Conservation (phyloP, 495 filamentous ascomycete species). For the Margaritispora aquatica region DNA sequence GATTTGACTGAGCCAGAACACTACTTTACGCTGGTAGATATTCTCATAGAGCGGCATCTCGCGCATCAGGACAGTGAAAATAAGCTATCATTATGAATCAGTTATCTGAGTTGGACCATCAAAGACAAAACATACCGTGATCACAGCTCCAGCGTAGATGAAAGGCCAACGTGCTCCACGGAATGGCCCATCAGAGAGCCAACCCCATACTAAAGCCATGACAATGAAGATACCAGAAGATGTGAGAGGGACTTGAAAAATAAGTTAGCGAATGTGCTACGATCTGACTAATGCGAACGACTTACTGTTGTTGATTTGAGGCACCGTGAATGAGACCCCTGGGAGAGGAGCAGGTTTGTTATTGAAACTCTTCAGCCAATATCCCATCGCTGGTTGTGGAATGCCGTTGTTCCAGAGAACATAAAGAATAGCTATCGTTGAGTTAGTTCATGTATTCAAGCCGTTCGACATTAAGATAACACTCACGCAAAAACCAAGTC, state of each 20-base stretch:
- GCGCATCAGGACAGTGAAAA: conserved; percentile 27
- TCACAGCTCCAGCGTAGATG: conserved; percentile 29
- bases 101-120: conserved; percentile 26
- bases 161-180: conserved; percentile 33
- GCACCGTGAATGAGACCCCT: conserved; percentile 1
- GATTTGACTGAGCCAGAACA: conserved; percentile 18
- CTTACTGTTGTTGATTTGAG: conserved; percentile 10
- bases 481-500: conserved; percentile 18
- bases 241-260: conserved; percentile 26
- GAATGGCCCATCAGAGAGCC: conserved; percentile 30
- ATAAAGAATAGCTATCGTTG: not conserved
- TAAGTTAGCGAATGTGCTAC: conserved; percentile 14
- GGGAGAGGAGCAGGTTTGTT: conserved; percentile 7
- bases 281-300: not conserved
- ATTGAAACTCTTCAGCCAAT: conserved; percentile 14
- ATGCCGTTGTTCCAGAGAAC: conserved; percentile 29
- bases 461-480: not conserved
- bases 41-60: conserved; percentile 33
- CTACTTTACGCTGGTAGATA: conserved; percentile 25
- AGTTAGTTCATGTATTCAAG: not conserved
- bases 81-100: conserved; percentile 25
- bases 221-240: conserved; percentile 30
- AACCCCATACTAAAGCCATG: conserved; percentile 30
- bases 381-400: conserved; percentile 8
- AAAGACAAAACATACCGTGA: conserved; percentile 28